Base-by-base conservation (phyloP, 176 grass and related monocot genomes). In the Avena insularis region DNA sequence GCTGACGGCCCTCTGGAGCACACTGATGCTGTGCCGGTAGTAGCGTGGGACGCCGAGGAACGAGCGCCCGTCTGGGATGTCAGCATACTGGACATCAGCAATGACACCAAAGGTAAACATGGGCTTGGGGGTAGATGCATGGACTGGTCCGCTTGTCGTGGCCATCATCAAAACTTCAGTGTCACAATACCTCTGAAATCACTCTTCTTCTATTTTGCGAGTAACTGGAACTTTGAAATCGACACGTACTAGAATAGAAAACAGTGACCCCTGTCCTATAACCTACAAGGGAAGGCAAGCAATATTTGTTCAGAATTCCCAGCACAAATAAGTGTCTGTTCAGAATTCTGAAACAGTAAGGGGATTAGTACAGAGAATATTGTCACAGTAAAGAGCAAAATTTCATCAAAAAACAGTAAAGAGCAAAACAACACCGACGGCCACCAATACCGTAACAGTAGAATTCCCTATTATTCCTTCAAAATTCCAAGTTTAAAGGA, bases 1-100 rank as follows among this genome's bases (percentile, higher is more conserved):
- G 19, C 23, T 83, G 72, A 95, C 90, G 16, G 96, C 96, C 82
- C 93, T 89, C 87, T 98, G 88, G 70, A 98, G 92, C 38, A 98
- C 93, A 2, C 19, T 89, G 69, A 98, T 89, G 80, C 96, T 98
- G 79, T 98, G 93, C 31, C 93, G 87, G 82, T 98, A 98, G 87
- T 91, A 98, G 66, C 96, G 85, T 4, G 96, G 92, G 40, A 91
- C 58, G 0, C 96, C 96, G 0, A 89, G 78, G 85, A 95, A 98
- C 38, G 96, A 98, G 21, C 50, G 75, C 5, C 93, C 96, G 31
- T 98, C 93, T 9, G 90, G 96, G 71, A 98, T 98, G 79, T 98
- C 92, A 3, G 96, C 96, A 1, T 98, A 94, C 77, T 98, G 96
- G 19, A 98, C 93, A 63, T 98, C 96, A 20, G 96, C 92, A 88